Evolutionary conservation across 768 basidiomycete species (phyloP).

Genomic region (Collybia nuda): DNA sequence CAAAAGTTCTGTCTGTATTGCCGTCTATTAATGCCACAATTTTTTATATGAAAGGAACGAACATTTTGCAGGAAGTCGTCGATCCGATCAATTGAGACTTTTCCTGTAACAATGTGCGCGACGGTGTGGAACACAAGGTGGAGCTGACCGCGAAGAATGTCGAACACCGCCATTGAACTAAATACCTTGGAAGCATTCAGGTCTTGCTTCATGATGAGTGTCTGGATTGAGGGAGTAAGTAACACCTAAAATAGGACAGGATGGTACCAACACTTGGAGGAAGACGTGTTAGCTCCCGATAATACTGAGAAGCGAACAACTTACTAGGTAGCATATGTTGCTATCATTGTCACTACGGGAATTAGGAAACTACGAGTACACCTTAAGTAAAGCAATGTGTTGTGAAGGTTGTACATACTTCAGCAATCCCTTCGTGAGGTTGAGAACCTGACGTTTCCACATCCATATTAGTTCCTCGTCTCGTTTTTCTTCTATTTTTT

Average conservation of each 20-base stretch:
- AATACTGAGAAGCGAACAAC: constrained; percentile 17
- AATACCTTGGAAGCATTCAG: constrained; percentile 47
- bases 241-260: constrained; percentile 3
- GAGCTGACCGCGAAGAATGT: constrained; percentile 54
- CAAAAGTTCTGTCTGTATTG: too few species aligned
- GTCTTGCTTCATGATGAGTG: constrained; percentile 37
- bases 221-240: constrained; percentile 18
- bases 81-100: constrained; percentile 64
- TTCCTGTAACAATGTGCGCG: constrained; percentile 33
- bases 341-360: constrained; percentile 65
- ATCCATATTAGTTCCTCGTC: constrained; percentile 59
- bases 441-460: constrained; percentile 51
- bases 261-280: neutral
- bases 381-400: constrained; percentile 23
- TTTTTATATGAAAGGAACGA: too few species aligned
- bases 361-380: constrained; percentile 45
- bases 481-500: constrained; percentile 53
- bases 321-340: constrained; percentile 61
- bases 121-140: constrained; percentile 32
- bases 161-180: constrained; percentile 60
- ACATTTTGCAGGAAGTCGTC: constrained; percentile 40
- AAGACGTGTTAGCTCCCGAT: too few species aligned
- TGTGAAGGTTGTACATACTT: too few species aligned
- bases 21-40: too few species aligned
- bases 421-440: constrained; percentile 45